These are phyloP conservation scores for Suhomyces kunorum DNA, from an alignment of 1,139 yeast species.

Conservation along the genomic window DNA sequence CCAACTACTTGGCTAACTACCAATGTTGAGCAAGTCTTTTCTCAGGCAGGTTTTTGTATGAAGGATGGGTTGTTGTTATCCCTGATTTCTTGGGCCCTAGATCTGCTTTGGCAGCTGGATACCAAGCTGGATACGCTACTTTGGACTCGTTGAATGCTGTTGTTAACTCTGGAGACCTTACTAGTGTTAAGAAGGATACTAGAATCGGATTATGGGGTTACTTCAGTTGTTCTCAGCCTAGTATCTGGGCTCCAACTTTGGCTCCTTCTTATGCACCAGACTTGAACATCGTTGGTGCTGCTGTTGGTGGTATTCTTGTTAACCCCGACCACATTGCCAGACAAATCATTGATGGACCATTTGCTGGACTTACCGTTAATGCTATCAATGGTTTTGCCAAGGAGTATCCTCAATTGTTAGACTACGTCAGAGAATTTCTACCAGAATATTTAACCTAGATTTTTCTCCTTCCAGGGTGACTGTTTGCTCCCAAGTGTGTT, in stretches of 20 bases:
- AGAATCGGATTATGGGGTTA: conserved; percentile 36
- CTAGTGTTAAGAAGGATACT: conserved; percentile 28
- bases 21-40: conserved; percentile 14
- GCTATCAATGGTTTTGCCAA: conserved; percentile 30
- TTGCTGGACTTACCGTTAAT: conserved; percentile 29
- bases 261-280: conserved; percentile 37
- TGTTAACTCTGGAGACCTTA: conserved; percentile 23
- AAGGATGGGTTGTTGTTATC: conserved; percentile 35
- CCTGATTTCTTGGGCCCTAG: conserved; percentile 39
- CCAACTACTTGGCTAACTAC: conserved; percentile 7
- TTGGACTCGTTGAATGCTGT: conserved; percentile 33
- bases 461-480: not conserved
- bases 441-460: not conserved
- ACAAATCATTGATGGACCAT: conserved; percentile 25
- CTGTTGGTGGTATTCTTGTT: conserved; percentile 36
- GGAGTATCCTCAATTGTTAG: conserved; percentile 27
- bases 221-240: conserved; percentile 39
- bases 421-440: conserved; percentile 5
- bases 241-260: conserved; percentile 40
- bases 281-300: conserved; percentile 31
- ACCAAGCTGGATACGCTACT: conserved; percentile 30
- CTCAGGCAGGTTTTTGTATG: conserved; percentile 20
- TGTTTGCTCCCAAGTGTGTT: conserved; percentile 3
- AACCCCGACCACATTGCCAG: conserved; percentile 25
- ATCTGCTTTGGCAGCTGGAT: conserved; percentile 32